A percentile compares a stretch with the other conserved stretches of the same genome.
Conservation (phyloP, 2,329 filamentous ascomycete genomes). For the Pseudogymnoascus pannorum region DNA sequence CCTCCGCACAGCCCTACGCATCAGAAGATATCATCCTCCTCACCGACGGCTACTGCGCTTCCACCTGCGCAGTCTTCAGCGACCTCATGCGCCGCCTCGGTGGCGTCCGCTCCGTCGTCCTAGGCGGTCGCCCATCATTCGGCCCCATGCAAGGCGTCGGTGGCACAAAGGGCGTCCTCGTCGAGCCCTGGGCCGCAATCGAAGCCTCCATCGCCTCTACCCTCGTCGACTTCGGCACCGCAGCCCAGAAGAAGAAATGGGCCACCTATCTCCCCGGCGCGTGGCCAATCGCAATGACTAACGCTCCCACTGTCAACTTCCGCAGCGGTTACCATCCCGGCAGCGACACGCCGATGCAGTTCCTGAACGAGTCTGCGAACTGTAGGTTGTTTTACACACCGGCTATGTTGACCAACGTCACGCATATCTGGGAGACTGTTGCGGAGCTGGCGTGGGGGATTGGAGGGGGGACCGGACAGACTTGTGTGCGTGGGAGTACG, state of each 20-base stretch:
- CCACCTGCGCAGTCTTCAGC: conserved; percentile 52
- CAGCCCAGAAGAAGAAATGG: conserved; percentile 10
- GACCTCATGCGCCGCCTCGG: conserved; percentile 45
- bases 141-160: conserved; percentile 55
- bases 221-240: not conserved
- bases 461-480: not conserved
- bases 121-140: conserved; percentile 51
- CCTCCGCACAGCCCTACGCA: conserved; percentile 29
- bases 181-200: not conserved
- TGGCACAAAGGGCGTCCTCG: conserved; percentile 53
- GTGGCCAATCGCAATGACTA: conserved; percentile 14
- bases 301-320: conserved; percentile 35
- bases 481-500: not conserved
- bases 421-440: conserved; percentile 44
- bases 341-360: conserved; percentile 45
- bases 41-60: conserved; percentile 51
- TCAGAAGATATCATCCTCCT: conserved; percentile 37
- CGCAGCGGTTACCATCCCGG: conserved; percentile 32
- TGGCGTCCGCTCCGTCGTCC: conserved; percentile 47
- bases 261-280: not conserved
- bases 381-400: conserved; percentile 54
- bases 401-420: conserved; percentile 43
- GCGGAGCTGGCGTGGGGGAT: conserved; percentile 34
- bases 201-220: not conserved
- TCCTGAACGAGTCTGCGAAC: conserved; percentile 52